Base-by-base conservation (phyloP, 352 stramenopile genomes). In the Pythium brachiatum region DNA sequence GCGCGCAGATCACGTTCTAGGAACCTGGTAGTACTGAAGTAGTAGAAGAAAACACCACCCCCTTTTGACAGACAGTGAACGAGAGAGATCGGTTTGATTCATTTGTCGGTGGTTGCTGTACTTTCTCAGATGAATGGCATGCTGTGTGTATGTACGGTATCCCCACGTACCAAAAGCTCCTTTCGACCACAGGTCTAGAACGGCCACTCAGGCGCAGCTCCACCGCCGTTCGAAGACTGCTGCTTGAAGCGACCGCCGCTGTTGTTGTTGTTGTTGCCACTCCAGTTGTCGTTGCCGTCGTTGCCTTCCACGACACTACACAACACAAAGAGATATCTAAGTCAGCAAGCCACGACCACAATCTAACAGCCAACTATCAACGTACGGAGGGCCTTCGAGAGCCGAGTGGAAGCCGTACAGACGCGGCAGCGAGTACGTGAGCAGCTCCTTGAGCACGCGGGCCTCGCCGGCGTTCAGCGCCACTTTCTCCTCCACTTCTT, bases 1-100 rank as follows among this genome's bases (percentile, higher is more conserved):
- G 88, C 62, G 84, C 86, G 60, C 83, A 95, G 78, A 84, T 95
- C 82, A 89, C 83, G 60, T 92, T 92, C 73, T 92, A 92, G 75
- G 81, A 47, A 47, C 18, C 39, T 18, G 39, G 39, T 47, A 47
- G 18, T n/a, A n/a, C n/a, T n/a, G n/a, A n/a, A 9, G 5, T 34
- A 34, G 29, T 47, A 47, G 60, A 64, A 64, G 72, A 39, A 70
- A 36, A 50, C 62, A 66, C 21, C 46, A 56, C 61, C 65, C 71
- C 57, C 27, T 53, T 53, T 53, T 53, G 46, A 53, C 46, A 53
- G 46, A 53, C 51, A 53, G 27, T 20, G 27, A 53, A 53, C 25
- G 27, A 53, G 27, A 53, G 23, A 53, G 46, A 66, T 66, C 31
- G 47, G 67, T 53, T 53, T 53, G 46, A 32, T 53, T 36, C 8